Evolutionary conservation across 1,284 basidiomycete genomes (phyloP).

Genomic region (Cryptococcus floricola): DNA sequence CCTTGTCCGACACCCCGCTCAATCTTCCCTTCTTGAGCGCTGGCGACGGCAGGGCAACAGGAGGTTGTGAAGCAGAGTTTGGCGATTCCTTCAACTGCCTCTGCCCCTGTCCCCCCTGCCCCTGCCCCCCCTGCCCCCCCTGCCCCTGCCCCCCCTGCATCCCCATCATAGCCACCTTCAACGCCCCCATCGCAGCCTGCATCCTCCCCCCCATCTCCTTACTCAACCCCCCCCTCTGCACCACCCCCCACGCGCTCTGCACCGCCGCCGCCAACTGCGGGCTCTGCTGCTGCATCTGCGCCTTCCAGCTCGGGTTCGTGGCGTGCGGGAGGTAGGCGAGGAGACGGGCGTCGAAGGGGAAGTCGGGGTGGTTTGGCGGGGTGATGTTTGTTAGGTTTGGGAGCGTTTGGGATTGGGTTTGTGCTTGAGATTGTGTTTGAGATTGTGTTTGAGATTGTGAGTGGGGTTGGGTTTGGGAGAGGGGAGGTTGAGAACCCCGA

Average conservation of each 20-base stretch:
- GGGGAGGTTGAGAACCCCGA: too few species aligned
- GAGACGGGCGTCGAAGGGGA: conserved; percentile 42
- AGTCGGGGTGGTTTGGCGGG: conserved; percentile 19
- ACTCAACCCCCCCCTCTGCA: conserved; percentile 22
- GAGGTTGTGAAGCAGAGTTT: background rate
- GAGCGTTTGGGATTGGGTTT: conserved; percentile 24
- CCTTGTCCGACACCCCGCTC: background rate
- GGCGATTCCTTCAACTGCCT: conserved; percentile 10
- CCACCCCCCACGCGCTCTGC: conserved; percentile 13
- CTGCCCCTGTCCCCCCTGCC: too few species aligned
- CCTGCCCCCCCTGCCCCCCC: too few species aligned
- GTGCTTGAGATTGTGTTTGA: too few species aligned
- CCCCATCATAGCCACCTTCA: background rate
- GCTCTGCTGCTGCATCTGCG: conserved; percentile 31
- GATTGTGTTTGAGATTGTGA: conserved; percentile 21
- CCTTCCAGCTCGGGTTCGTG: conserved; percentile 30
- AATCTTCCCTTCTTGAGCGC: too few species aligned
- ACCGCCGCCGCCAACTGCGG: conserved; percentile 24
- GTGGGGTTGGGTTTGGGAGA: too few species aligned
- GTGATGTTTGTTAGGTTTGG: conserved; percentile 3
- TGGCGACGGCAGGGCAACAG: too few species aligned
- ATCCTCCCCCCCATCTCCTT: conserved; percentile 36
- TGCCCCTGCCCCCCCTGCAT: background rate
- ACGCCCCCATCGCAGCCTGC: conserved; percentile 28
- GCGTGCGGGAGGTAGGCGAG: conserved; percentile 24